phyloP scores from a whole-genome alignment of 2,329 filamentous ascomycete species.

The Fusarium nisikadoi region DNA sequence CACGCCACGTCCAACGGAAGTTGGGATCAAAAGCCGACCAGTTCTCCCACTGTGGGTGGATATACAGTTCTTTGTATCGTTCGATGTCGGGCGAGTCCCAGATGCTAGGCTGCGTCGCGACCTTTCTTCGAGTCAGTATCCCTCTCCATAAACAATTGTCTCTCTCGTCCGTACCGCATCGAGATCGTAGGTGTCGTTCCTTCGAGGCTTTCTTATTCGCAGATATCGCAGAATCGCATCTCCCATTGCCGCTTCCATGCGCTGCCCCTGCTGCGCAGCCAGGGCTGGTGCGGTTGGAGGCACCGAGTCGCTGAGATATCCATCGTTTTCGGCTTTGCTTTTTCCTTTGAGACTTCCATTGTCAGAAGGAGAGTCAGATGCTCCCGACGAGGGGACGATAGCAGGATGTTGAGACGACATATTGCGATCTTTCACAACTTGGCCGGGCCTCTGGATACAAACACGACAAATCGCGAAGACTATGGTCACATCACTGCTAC shows the following conservation, averaged over 20 bases:
- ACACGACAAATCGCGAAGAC: not conserved
- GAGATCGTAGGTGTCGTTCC: conserved; percentile 41
- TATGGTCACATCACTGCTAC: not conserved
- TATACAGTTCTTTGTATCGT: conserved; percentile 49
- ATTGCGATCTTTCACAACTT: not conserved
- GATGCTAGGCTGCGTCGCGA: conserved; percentile 51
- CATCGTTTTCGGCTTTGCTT: not conserved
- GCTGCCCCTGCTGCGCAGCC: conserved; percentile 40
- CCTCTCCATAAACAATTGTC: fast-evolving
- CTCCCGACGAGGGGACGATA: not conserved
- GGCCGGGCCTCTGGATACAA: too few relatives aligned
- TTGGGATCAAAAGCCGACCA: conserved; percentile 47
- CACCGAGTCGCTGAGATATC: not conserved
- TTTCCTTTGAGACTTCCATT: not conserved
- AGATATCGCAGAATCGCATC: conserved; percentile 49
- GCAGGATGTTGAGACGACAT: not conserved
- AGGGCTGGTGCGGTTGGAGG: conserved; percentile 30
- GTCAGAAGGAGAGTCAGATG: not conserved
- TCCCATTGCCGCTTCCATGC: conserved; percentile 48
- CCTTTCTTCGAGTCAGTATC: conserved; percentile 36
- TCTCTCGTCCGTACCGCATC: not conserved
- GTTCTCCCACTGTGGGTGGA: conserved; percentile 53
- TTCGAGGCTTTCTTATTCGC: conserved; percentile 48
- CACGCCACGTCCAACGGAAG: conserved; percentile 51
- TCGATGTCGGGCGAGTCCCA: conserved; percentile 52